Conservation (phyloP, 805 yeast species). For the Naumovozyma baii region DNA sequence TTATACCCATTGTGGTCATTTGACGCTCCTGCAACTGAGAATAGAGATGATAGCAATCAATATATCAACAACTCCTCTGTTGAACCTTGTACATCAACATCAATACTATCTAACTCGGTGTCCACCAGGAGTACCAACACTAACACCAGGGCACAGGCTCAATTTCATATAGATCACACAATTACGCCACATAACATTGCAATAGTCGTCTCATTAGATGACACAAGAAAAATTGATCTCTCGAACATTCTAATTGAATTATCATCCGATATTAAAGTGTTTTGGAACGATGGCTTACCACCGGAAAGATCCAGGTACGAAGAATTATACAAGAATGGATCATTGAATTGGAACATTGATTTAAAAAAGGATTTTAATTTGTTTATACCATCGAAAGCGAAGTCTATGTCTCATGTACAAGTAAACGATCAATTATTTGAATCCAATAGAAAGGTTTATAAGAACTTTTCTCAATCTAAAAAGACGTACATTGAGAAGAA, state of each 20-base stretch:
- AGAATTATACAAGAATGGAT: conserved; percentile 42
- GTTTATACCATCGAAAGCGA: conserved; percentile 27
- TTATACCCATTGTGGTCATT: not conserved
- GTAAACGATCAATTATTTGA: conserved; percentile 9
- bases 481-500: conserved; percentile 13
- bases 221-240: conserved; percentile 29
- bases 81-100: no score
- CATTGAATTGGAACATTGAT: conserved; percentile 37
- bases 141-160: not conserved
- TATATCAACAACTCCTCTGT: no score
- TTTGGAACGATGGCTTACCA: conserved; percentile 46
- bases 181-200: conserved; percentile 43
- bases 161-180: conserved; percentile 1
- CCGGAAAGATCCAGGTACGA: conserved; percentile 33
- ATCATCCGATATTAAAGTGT: conserved; percentile 33
- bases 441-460: conserved; percentile 12
- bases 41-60: no score
- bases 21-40: no score
- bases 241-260: conserved; percentile 36
- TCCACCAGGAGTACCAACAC: not conserved
- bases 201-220: conserved; percentile 37
- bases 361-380: conserved; percentile 35
- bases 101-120: no score
- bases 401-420: conserved; percentile 15
- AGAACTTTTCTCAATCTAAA: conserved; percentile 7